A percentile compares a stretch with the other conserved stretches of the same genome.
Evolutionary conservation across 345 rosid genomes (phyloP).

Genomic region (Ricinus communis): DNA sequence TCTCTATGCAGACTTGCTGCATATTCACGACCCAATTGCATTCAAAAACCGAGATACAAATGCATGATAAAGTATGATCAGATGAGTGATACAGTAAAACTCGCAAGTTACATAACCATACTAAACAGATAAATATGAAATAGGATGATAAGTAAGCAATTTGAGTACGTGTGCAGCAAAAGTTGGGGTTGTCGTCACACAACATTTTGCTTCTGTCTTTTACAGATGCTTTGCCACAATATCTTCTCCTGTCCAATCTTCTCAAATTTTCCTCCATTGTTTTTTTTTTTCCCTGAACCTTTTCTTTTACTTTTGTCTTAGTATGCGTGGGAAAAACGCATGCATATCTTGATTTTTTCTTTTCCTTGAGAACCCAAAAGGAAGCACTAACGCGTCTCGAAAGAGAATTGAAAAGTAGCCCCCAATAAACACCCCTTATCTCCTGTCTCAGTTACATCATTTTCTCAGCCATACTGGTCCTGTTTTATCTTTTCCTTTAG

Average conservation of each 20-base stretch:
- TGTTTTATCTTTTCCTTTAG: slow-evolving; percentile 18
- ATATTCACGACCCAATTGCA: background rate
- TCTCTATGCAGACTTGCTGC: background rate
- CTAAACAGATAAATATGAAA: background rate
- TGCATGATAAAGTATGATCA: background rate
- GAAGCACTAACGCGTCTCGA: slow-evolving; percentile 24
- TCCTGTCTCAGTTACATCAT: slow-evolving; percentile 9
- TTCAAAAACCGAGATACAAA: background rate
- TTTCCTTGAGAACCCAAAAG: slow-evolving; percentile 22
- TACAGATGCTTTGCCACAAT: slow-evolving; percentile 27
- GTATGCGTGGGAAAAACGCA: slow-evolving; percentile 33
- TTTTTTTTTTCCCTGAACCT: no score
- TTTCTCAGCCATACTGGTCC: slow-evolving; percentile 18
- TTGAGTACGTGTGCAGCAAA: slow-evolving; percentile 18
- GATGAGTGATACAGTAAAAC: background rate
- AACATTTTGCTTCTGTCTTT: slow-evolving; percentile 25
- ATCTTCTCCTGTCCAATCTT: slow-evolving; percentile 16
- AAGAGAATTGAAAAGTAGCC: slow-evolving; percentile 18
- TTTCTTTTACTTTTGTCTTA: slow-evolving; percentile 4
- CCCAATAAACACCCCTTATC: background rate
- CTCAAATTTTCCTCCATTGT: no score
- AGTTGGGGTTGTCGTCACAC: slow-evolving; percentile 17
- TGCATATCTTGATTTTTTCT: slow-evolving; percentile 18
- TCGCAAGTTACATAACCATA: background rate
- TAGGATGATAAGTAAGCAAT: background rate